A percentile compares a stretch with the other conserved stretches of the same genome.
Conservation (phyloP, 352 stramenopile genomes). For the Pythium rishiriense region DNA sequence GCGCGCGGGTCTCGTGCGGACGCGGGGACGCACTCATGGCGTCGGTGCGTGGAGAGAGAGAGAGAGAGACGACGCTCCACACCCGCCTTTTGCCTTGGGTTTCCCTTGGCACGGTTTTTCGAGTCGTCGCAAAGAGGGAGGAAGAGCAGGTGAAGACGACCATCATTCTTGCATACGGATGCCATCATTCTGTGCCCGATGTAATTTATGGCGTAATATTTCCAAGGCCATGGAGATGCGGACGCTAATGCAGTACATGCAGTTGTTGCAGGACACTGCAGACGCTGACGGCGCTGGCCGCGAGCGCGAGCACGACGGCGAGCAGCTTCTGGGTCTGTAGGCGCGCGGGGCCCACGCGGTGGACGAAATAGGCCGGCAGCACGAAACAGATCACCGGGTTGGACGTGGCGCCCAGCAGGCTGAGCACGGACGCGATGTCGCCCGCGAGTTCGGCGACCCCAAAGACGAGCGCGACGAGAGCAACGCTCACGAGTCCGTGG, state of each 20-base stretch:
- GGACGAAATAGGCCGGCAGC: constrained; percentile 80
- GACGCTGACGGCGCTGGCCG: constrained; percentile 44
- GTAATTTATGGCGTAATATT: neutral
- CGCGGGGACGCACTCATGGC: neutral
- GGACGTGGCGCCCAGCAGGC: constrained; percentile 77
- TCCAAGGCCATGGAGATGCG: neutral
- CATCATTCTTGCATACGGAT: constrained; percentile 4
- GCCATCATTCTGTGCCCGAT: constrained; percentile 7
- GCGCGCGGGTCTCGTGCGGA: constrained; percentile 10
- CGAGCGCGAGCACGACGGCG: constrained; percentile 44
- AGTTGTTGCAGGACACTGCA: constrained; percentile 64
- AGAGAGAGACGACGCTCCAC: neutral
- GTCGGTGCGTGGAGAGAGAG: neutral
- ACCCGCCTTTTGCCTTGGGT: neutral
- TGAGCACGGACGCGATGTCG: constrained; percentile 85
- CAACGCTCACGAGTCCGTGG: constrained; percentile 54
- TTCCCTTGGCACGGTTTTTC: neutral
- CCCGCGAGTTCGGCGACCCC: constrained; percentile 66
- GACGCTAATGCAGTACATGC: constrained; percentile 23
- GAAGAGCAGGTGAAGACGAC: neutral
- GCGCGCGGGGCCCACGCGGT: constrained; percentile 42
- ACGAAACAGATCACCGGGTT: constrained; percentile 90
- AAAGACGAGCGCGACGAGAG: constrained; percentile 53
- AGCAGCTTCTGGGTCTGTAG: constrained; percentile 47
- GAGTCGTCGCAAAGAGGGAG: neutral